Evolutionary conservation across 139 green algal genomes (phyloP).

Genomic region (Chara braunii): DNA sequence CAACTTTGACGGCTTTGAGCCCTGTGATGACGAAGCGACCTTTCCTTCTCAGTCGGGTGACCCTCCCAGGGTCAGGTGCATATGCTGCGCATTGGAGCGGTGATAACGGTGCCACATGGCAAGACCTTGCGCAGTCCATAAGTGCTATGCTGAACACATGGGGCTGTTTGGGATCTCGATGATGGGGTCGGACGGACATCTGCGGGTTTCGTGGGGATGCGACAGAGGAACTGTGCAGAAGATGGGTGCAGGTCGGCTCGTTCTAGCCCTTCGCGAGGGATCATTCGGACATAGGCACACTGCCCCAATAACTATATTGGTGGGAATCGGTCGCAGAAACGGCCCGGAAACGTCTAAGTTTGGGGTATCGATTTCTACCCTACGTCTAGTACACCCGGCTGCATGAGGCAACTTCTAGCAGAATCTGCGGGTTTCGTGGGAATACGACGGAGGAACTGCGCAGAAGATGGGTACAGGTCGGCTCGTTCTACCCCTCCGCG

Average conservation of each 20-base stretch:
- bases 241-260: slow-evolving; percentile 55
- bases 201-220: slow-evolving; percentile 37
- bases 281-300: slow-evolving; percentile 44
- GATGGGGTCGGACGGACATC: slow-evolving; percentile 39
- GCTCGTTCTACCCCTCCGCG: slow-evolving; percentile 49
- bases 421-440: slow-evolving; percentile 38
- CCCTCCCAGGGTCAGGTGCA: slow-evolving; percentile 46
- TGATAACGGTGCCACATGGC: slow-evolving; percentile 48
- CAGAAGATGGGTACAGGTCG: slow-evolving; percentile 52
- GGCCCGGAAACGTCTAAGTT: slow-evolving; percentile 41
- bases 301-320: slow-evolving; percentile 50
- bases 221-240: slow-evolving; percentile 51
- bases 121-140: slow-evolving; percentile 45
- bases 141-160: slow-evolving; percentile 39
- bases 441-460: slow-evolving; percentile 54
- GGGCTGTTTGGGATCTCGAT: slow-evolving; percentile 43
- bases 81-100: slow-evolving; percentile 62
- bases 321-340: slow-evolving; percentile 54
- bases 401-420: too few relatives aligned
- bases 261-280: slow-evolving; percentile 53
- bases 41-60: slow-evolving; percentile 50
- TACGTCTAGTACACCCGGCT: slow-evolving; percentile 63
- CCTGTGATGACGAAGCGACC: slow-evolving; percentile 30
- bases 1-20: background rate
- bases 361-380: slow-evolving; percentile 64